Conservation (phyloP, 225 moss, liverwort and hornwort species). For the Rhytidiadelphus loreus region DNA sequence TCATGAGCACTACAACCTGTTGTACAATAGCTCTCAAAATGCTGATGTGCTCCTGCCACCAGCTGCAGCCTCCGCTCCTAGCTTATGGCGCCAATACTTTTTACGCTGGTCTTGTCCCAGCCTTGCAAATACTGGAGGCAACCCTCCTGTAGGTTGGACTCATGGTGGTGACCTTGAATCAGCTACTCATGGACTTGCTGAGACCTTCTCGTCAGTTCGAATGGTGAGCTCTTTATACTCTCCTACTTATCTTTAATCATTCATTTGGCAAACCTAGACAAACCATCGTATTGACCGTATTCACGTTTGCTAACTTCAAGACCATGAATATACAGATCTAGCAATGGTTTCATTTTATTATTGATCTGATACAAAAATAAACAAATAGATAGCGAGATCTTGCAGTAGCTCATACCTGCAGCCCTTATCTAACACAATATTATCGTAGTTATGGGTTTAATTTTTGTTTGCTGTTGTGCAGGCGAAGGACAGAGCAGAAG, state of each 20-base stretch:
- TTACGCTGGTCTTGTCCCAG: conserved; percentile 94
- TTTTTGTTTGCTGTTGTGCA: conserved; percentile 10
- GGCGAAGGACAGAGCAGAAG: conserved; percentile 80
- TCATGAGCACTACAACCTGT: conserved; percentile 81
- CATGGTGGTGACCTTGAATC: conserved; percentile 82
- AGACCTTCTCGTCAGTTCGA: conserved; percentile 44
- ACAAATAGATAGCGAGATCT: not conserved
- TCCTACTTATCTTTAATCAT: not conserved
- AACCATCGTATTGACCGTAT: not conserved
- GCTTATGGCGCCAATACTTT: conserved; percentile 87
- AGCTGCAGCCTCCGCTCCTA: conserved; percentile 81
- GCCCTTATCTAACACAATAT: not conserved
- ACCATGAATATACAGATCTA: not conserved
- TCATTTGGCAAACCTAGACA: not conserved
- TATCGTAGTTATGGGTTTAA: not conserved
- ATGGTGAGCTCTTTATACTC: conserved; percentile 17
- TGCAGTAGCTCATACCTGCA: not conserved
- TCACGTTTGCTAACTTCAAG: not conserved
- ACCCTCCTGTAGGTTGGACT: conserved; percentile 57
- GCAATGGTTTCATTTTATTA: not conserved
- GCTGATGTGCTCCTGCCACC: conserved; percentile 77
- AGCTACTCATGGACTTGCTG: conserved; percentile 66
- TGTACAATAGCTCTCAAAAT: conserved; percentile 55
- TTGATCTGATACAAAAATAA: not conserved
- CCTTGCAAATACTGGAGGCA: conserved; percentile 51